Evolutionary conservation across 2,329 filamentous ascomycete genomes (phyloP).

Genomic region (Atkinsonella texensis): DNA sequence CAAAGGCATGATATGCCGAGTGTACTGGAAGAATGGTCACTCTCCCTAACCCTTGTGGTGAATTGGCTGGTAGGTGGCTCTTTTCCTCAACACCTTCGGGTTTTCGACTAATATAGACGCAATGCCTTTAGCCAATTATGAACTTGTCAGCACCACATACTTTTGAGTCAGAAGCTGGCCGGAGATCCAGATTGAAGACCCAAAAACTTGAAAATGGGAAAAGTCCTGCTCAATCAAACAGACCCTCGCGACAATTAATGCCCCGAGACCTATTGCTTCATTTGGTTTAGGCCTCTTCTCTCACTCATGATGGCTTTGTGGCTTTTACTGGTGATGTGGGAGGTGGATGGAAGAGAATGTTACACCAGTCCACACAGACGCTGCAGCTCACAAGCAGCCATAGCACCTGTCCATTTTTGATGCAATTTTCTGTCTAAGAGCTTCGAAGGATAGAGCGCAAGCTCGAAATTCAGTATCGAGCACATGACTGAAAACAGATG

Average conservation of each 20-base stretch:
- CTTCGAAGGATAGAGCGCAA: too few species aligned
- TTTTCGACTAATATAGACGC: not conserved
- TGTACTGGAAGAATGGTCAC: not conserved
- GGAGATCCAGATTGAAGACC: not conserved
- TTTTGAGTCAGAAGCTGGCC: not conserved
- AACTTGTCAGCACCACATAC: not conserved
- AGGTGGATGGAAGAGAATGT: not conserved
- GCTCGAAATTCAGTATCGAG: too few species aligned
- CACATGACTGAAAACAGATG: too few species aligned
- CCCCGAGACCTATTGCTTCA: not conserved
- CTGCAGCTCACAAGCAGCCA: not conserved
- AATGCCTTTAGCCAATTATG: not conserved
- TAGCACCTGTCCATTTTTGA: too few species aligned
- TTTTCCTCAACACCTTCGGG: not conserved
- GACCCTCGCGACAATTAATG: not conserved
- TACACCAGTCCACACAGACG: not conserved
- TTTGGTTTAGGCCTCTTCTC: constrained; percentile 3
- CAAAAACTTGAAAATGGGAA: not conserved
- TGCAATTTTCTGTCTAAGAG: too few species aligned
- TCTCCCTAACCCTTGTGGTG: not conserved
- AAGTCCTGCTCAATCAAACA: not conserved
- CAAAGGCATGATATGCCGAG: not conserved
- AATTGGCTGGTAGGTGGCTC: not conserved
- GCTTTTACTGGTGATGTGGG: not conserved
- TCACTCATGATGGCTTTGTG: constrained; percentile 3